Evolutionary conservation across 2,329 filamentous ascomycete genomes (phyloP), one percentile per base, ranked within the genome.

Genomic region (Tolypocladium guangdongense): DNA sequence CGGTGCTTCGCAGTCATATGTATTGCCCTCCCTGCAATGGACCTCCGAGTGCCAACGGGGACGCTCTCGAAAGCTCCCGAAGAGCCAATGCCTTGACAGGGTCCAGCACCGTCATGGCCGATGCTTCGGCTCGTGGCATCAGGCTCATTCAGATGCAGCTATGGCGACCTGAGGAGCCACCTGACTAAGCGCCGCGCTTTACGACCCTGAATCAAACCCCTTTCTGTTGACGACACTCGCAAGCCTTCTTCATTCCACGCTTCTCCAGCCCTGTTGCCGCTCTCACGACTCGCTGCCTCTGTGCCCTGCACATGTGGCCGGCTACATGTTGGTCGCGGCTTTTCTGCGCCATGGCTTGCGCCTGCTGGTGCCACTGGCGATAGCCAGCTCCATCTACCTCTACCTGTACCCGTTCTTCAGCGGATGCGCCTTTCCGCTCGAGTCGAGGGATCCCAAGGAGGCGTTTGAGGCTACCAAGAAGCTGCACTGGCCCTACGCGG

Each of bases 341-440:
- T 66, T 76, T 62, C 73, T 82, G 65, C 78, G 80, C 73, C 74
- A 77, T 75, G 77, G 70, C 68, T 70, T 82, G 68, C 73, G 77
- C 64, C 62, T 82, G 50, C 54, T 72, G 63, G 64, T 68, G 59
- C 84, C 88, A 49, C 64, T 92, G 65, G 84, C 87, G 55, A 62
- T 92, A 64, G 71, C 82, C 58, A 81, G 82, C 64, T 89, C 87
- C 51, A 62, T 84, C 59, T 95, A 91, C 71, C 78, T 97, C 52
- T 96, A 96, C 73, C 75, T 92, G 39, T 97, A 95, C 66, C 91
- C 93, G 10, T 64, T 88, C 60, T 86, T 96, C 64, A 79, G 83
- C 59, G 80, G 81, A 63, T 97, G 91, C 74, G 83, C 80, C 38
- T 97, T 96, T 69, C 89, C 91, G 12, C 67, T 74, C 58, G 77